Percentiles rank a stretch among this genome's conserved stretches.
Evolutionary conservation across 495 filamentous ascomycete genomes (phyloP).

Genomic region (Xeromyces bisporus): DNA sequence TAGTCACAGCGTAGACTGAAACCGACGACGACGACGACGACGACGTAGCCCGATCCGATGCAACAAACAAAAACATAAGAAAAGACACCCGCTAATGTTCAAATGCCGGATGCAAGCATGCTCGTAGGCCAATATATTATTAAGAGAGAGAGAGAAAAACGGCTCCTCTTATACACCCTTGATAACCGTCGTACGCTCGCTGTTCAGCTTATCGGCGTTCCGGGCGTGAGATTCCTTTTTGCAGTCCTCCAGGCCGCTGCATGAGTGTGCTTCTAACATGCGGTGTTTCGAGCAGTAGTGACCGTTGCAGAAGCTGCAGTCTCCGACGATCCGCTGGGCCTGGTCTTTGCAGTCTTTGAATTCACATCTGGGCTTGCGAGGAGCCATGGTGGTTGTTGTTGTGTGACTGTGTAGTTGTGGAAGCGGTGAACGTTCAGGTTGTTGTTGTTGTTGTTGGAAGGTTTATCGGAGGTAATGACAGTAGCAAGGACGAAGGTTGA

Average conservation of each 20-base stretch:
- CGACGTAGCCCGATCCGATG: too few species aligned
- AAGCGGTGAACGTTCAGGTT: too few species aligned
- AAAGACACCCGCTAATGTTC: too few species aligned
- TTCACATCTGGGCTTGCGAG: constrained; percentile 72
- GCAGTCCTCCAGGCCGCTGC: constrained; percentile 87
- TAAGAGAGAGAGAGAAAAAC: constrained; percentile 2
- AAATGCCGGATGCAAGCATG: too few species aligned
- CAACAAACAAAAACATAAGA: too few species aligned
- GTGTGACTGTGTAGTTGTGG: too few species aligned
- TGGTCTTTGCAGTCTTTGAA: constrained; percentile 74
- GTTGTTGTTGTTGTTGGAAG: too few species aligned
- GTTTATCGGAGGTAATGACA: too few species aligned
- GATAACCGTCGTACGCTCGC: constrained; percentile 62
- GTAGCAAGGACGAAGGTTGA: too few species aligned
- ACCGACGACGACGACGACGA: too few species aligned
- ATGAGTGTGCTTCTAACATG: constrained; percentile 84
- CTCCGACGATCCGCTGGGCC: constrained; percentile 83
- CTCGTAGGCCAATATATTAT: too few species aligned
- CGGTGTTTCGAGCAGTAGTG: constrained; percentile 91
- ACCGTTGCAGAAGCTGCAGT: constrained; percentile 86
- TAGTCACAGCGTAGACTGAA: too few species aligned
- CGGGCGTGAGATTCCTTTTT: constrained; percentile 88
- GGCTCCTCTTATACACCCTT: constrained; percentile 36
- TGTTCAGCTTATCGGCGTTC: constrained; percentile 80
- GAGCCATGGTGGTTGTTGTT: constrained; percentile 32